phyloP scores from a whole-genome alignment of 164 flowering plant species.

The Warburgia ugandensis region DNA sequence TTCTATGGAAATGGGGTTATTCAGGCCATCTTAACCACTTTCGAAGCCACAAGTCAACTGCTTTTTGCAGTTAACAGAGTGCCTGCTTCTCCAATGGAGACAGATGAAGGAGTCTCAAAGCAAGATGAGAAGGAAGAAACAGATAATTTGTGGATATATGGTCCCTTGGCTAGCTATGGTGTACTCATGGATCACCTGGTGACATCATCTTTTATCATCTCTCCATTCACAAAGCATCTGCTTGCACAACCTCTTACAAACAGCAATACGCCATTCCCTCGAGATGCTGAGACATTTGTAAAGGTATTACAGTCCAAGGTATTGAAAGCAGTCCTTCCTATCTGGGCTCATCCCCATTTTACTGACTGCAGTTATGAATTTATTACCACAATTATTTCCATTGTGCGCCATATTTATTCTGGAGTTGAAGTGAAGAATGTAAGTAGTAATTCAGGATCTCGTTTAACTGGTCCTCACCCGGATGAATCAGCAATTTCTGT shows the following conservation, averaged over 20 bases:
- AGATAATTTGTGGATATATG: slow-evolving; percentile 80
- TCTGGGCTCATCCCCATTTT: slow-evolving; percentile 89
- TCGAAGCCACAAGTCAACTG: slow-evolving; percentile 95
- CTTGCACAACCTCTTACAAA: slow-evolving; percentile 63
- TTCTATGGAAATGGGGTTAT: slow-evolving; percentile 82
- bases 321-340: slow-evolving; percentile 84
- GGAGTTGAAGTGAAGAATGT: slow-evolving; percentile 88
- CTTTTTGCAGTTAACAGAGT: slow-evolving; percentile 64
- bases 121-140: slow-evolving; percentile 51
- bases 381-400: slow-evolving; percentile 57
- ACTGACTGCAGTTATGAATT: slow-evolving; percentile 78
- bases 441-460: slow-evolving; percentile 37
- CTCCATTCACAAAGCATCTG: slow-evolving; percentile 76
- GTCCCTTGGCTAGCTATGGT: slow-evolving; percentile 80
- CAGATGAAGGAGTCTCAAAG: slow-evolving; percentile 60
- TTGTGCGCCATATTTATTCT: slow-evolving; percentile 67
- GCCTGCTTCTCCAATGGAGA: slow-evolving; percentile 94
- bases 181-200: slow-evolving; percentile 88
- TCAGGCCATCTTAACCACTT: slow-evolving; percentile 82
- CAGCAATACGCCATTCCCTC: slow-evolving; percentile 64
- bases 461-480: slow-evolving; percentile 77
- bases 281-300: slow-evolving; percentile 89
- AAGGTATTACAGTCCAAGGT: slow-evolving; percentile 89
- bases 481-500: slow-evolving; percentile 80
- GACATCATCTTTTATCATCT: slow-evolving; percentile 73